phyloP scores from a whole-genome alignment of 2,329 filamentous ascomycete genomes.

The Fusarium goolgardi region DNA sequence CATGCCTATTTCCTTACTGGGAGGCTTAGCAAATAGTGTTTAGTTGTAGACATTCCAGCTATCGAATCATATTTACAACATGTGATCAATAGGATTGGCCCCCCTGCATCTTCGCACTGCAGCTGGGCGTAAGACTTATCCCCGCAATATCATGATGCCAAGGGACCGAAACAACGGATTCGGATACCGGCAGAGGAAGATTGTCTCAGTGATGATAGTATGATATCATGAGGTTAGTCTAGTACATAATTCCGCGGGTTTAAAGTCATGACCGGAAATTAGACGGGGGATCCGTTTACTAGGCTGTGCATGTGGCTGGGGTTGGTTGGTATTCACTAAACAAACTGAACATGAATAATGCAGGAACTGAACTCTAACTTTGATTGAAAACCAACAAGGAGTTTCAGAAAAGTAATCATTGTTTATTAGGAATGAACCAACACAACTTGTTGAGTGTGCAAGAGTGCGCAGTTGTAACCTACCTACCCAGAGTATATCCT shows the following conservation, averaged over 20 bases:
- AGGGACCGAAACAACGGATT: conserved; percentile 17
- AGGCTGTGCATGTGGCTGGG: conserved; percentile 25
- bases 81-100: conserved; percentile 1
- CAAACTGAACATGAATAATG: neutral
- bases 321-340: neutral
- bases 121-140: conserved; percentile 20
- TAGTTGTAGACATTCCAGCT: conserved; percentile 11
- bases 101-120: conserved; percentile 3
- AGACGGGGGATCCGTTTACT: neutral
- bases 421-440: neutral
- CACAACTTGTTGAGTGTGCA: neutral
- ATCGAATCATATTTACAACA: conserved; percentile 1
- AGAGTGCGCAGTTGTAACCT: neutral
- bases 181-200: conserved; percentile 30
- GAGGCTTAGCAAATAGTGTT: conserved; percentile 22
- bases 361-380: neutral
- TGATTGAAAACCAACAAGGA: neutral
- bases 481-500: neutral
- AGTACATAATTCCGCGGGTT: conserved; percentile 7
- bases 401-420: neutral
- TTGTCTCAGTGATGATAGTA: neutral
- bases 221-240: conserved; percentile 10
- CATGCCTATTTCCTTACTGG: conserved; percentile 12
- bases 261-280: conserved; percentile 7
- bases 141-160: conserved; percentile 13